Conservation (phyloP, 108 stramenopile species). For the Skeletonema grethae region DNA sequence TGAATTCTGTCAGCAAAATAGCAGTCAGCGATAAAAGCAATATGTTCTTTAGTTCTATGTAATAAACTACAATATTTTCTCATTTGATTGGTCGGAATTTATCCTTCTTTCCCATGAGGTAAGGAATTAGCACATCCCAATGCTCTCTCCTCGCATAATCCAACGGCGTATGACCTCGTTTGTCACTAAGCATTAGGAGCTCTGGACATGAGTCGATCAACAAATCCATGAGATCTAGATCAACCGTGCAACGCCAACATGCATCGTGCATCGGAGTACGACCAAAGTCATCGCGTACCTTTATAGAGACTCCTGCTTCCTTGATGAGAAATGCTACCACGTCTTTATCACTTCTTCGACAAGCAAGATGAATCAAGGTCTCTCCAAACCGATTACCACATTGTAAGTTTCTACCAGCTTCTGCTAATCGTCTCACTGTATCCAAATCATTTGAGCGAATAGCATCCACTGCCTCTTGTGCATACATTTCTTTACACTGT, state of each 20-base stretch:
- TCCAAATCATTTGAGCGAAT: conserved; percentile 63
- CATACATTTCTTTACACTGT: conserved; percentile 25
- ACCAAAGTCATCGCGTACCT: conserved; percentile 79
- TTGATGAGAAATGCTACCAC: conserved; percentile 63
- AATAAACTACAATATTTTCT: background rate
- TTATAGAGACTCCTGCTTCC: conserved; percentile 62
- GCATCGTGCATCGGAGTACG: conserved; percentile 87
- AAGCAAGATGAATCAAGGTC: conserved; percentile 85
- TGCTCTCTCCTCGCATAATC: conserved; percentile 57
- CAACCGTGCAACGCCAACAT: conserved; percentile 69
- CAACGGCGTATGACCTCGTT: conserved; percentile 57
- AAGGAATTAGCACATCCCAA: conserved; percentile 43
- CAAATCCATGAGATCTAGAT: conserved; percentile 58
- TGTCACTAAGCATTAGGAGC: conserved; percentile 54
- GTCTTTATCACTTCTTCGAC: conserved; percentile 67
- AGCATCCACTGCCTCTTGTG: conserved; percentile 54
- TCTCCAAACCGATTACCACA: conserved; percentile 86
- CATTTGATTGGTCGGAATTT: conserved; percentile 32
- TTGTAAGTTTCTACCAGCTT: conserved; percentile 47
- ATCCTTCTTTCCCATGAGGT: conserved; percentile 23
- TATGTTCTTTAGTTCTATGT: background rate
- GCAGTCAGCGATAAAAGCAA: background rate
- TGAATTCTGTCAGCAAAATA: too few relatives aligned
- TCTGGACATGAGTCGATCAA: conserved; percentile 46
- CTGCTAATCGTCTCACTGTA: conserved; percentile 42